Evolutionary conservation across 208 protist species (phyloP).

Genomic region (Trypanosoma rangeli): DNA sequence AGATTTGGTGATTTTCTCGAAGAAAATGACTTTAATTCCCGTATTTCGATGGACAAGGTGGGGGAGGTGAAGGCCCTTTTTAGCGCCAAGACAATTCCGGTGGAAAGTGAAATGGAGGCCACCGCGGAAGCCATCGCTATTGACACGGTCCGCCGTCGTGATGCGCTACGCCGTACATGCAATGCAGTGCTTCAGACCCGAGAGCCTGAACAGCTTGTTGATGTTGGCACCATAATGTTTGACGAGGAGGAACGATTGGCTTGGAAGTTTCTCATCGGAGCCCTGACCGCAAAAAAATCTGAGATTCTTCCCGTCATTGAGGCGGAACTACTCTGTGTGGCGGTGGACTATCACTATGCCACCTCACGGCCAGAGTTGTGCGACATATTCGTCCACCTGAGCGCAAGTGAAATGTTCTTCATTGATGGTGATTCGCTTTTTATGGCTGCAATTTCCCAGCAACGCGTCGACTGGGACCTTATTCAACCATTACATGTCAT

Average conservation of each 20-base stretch:
- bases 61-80: conserved; percentile 60
- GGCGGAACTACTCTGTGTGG: conserved; percentile 38
- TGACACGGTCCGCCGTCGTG: conserved; percentile 34
- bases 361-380: conserved; percentile 79
- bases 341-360: conserved; percentile 75
- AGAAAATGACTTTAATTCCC: conserved; percentile 49
- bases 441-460: conserved; percentile 74
- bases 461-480: conserved; percentile 84
- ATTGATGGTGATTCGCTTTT: conserved; percentile 92
- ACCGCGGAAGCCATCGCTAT: conserved; percentile 14
- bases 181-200: conserved; percentile 25
- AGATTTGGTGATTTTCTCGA: conserved; percentile 44
- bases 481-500: conserved; percentile 88
- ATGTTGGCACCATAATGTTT: conserved; percentile 44
- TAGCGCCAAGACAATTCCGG: conserved; percentile 32
- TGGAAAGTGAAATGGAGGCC: conserved; percentile 17
- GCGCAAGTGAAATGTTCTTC: conserved; percentile 89
- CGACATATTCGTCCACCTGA: conserved; percentile 91
- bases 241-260: conserved; percentile 70
- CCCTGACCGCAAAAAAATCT: conserved; percentile 26
- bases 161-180: conserved; percentile 37
- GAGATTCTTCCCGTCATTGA: conserved; percentile 41
- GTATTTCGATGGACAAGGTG: conserved; percentile 43
- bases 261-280: conserved; percentile 77
- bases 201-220: not conserved